phyloP scores from a whole-genome alignment of 2,329 filamentous ascomycete species.

The Botrytis porri region DNA sequence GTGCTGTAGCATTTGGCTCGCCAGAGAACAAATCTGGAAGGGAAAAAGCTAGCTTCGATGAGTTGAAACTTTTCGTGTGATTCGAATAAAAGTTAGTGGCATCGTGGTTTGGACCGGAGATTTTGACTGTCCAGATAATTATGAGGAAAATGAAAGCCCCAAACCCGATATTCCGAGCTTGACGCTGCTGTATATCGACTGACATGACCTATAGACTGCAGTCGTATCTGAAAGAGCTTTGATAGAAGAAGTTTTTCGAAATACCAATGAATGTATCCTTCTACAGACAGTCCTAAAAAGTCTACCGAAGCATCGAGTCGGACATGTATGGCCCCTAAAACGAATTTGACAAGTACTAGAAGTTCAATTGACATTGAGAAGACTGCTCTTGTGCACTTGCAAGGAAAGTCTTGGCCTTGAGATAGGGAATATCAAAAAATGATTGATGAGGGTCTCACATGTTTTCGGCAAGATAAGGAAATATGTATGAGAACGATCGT shows the following conservation, averaged over 20 bases:
- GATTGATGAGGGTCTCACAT: conserved; percentile 5
- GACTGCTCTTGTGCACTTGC: not conserved
- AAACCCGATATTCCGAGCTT: conserved; percentile 30
- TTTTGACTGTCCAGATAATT: conserved; percentile 31
- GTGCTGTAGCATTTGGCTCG: conserved; percentile 11
- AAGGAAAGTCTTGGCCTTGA: not conserved
- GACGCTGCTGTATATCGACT: conserved; percentile 31
- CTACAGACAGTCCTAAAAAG: not conserved
- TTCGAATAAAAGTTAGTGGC: conserved; percentile 25
- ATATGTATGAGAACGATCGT: not conserved
- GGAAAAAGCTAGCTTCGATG: not conserved
- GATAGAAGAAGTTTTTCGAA: not conserved
- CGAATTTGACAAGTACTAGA: not conserved
- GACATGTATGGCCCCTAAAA: not conserved
- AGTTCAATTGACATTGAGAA: not conserved
- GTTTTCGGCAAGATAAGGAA: conserved; percentile 2
- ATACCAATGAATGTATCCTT: conserved; percentile 1
- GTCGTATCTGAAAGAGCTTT: not conserved
- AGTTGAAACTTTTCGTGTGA: conserved; percentile 11
- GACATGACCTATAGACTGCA: conserved; percentile 19
- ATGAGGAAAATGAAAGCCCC: conserved; percentile 30
- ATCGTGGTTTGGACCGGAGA: conserved; percentile 29
- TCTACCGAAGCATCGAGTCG: not conserved
- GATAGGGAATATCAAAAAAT: not conserved
- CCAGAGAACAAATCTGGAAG: not conserved